phyloP scores from a whole-genome alignment of 2,329 filamentous ascomycete species.

The Teratosphaeria destructans region DNA sequence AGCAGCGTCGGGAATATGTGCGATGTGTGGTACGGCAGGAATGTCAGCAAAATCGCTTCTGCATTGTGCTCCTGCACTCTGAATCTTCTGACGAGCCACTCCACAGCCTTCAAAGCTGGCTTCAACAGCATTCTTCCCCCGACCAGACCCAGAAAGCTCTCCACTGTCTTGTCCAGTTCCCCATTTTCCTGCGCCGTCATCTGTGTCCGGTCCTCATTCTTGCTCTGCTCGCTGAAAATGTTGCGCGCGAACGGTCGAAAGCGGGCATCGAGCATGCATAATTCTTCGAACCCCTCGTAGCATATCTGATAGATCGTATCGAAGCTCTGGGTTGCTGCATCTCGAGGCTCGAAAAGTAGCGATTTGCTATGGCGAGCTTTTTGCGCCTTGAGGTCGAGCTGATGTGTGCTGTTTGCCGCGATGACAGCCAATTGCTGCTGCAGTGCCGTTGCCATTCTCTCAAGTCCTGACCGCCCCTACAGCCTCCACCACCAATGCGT shows the following conservation, averaged over 20 bases:
- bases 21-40: slow-evolving; percentile 83
- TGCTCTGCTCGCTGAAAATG: slow-evolving; percentile 90
- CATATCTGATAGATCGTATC: slow-evolving; percentile 82
- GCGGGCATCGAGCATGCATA: slow-evolving; percentile 74
- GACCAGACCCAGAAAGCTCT: slow-evolving; percentile 72
- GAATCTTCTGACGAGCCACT: slow-evolving; percentile 90
- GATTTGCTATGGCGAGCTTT: slow-evolving; percentile 88
- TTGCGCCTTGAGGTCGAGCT: slow-evolving; percentile 86
- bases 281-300: slow-evolving; percentile 77
- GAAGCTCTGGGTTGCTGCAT: slow-evolving; percentile 81
- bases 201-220: slow-evolving; percentile 73
- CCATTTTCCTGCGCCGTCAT: slow-evolving; percentile 74
- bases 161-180: slow-evolving; percentile 66
- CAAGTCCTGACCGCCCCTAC: not conserved
- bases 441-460: slow-evolving; percentile 68
- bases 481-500: not conserved
- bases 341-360: slow-evolving; percentile 77
- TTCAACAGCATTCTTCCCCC: slow-evolving; percentile 68
- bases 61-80: slow-evolving; percentile 92
- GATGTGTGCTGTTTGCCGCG: slow-evolving; percentile 77
- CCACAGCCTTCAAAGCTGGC: slow-evolving; percentile 80
- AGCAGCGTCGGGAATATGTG: slow-evolving; percentile 77
- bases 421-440: slow-evolving; percentile 91
- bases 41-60: slow-evolving; percentile 64
- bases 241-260: slow-evolving; percentile 65